Percentiles rank a stretch among this genome's conserved stretches.
Conservation (phyloP, 2,329 filamentous ascomycete genomes). For the Botrytis squamosa region DNA sequence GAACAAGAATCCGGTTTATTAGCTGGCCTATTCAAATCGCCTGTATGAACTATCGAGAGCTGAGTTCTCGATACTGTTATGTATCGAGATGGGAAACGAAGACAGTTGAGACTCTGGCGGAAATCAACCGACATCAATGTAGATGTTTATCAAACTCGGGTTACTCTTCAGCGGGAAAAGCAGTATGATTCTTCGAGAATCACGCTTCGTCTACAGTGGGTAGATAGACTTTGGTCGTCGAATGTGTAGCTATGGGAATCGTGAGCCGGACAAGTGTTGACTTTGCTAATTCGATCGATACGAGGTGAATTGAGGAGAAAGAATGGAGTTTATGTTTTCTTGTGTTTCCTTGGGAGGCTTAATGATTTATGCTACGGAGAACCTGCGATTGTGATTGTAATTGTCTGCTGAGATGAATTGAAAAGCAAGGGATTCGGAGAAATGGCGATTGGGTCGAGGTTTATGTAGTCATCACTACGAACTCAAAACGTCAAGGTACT, state of each 20-base stretch:
- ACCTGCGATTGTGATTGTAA: not conserved
- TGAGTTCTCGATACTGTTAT: conserved; percentile 56
- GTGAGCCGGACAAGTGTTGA: not conserved
- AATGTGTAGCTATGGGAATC: not conserved
- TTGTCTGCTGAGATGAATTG: not conserved
- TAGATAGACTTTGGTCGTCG: not conserved
- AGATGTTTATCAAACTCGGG: conserved; percentile 27
- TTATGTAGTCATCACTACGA: conserved; percentile 1
- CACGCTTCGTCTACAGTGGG: not conserved
- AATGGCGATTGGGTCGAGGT: conserved; percentile 21
- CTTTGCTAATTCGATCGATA: not conserved
- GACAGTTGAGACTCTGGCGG: conserved; percentile 52
- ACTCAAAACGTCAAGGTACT: not conserved
- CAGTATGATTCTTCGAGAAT: not conserved
- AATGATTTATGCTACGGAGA: not conserved
- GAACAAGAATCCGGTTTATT: conserved; percentile 37
- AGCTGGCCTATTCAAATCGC: conserved; percentile 43
- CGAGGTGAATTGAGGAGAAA: not conserved
- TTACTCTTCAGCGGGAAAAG: not conserved
- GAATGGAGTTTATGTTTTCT: not conserved
- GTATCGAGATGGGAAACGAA: conserved; percentile 56
- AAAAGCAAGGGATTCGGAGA: not conserved
- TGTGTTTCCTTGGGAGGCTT: not conserved
- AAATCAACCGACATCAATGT: conserved; percentile 60
- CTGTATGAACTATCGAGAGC: conserved; percentile 55